Conservation (phyloP, 2,329 filamentous ascomycete genomes). For the Fusarium bulbicola region DNA sequence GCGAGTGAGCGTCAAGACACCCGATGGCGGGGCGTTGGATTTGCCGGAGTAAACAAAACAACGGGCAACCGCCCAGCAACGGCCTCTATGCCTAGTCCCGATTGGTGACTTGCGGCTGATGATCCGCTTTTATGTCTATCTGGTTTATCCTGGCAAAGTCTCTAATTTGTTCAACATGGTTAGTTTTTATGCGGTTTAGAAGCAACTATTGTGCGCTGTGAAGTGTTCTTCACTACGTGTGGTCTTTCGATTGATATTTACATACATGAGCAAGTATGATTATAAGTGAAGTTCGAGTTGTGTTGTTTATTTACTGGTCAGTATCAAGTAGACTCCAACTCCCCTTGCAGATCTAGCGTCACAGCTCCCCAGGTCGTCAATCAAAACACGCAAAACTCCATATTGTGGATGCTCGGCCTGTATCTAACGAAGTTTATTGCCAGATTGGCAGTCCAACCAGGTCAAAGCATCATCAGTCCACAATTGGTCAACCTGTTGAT, state of each 20-base stretch:
- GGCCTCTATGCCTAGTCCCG: constrained; percentile 12
- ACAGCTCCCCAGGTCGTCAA: constrained; percentile 17
- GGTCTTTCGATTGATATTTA: not conserved
- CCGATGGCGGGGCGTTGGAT: constrained; percentile 37
- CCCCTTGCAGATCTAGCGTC: constrained; percentile 11
- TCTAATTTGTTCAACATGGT: constrained; percentile 23
- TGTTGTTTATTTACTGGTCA: constrained; percentile 2
- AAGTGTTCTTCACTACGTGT: not conserved
- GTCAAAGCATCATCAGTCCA: constrained; percentile 11
- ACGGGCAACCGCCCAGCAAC: constrained; percentile 48
- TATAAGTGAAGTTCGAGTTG: not conserved
- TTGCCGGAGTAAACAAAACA: constrained; percentile 48
- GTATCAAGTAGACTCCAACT: not conserved
- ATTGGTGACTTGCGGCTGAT: constrained; percentile 34
- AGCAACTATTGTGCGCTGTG: constrained; percentile 12
- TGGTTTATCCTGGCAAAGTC: constrained; percentile 31
- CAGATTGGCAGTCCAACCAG: not conserved
- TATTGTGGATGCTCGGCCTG: constrained; percentile 6
- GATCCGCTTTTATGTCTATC: constrained; percentile 24
- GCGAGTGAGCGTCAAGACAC: constrained; percentile 19
- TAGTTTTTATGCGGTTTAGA: constrained; percentile 11
- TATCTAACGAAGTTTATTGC: not conserved
- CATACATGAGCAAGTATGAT: not conserved
- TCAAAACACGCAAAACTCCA: constrained; percentile 13
- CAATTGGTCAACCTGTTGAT: not conserved